These are phyloP conservation scores for Venturia pyrina DNA, from an alignment of 2,329 filamentous ascomycete species.

Conservation along the genomic window DNA sequence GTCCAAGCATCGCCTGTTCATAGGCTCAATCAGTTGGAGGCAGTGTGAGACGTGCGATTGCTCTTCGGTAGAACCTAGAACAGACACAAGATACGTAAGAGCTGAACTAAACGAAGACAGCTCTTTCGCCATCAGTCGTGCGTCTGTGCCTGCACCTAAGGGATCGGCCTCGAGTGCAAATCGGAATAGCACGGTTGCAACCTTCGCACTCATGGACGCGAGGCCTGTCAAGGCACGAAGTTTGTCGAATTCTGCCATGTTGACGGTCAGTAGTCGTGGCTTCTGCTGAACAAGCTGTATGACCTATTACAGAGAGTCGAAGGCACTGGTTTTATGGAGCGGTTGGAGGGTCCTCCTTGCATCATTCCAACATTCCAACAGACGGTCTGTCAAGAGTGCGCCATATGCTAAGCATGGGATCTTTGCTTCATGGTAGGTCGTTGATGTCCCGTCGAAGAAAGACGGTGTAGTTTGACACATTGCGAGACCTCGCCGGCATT, in stretches of 20 bases:
- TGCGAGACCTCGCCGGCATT: too few relatives aligned
- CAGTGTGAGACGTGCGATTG: not conserved
- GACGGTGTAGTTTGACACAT: too few relatives aligned
- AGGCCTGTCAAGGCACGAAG: not conserved
- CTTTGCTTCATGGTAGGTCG: too few relatives aligned
- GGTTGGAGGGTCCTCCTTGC: not conserved
- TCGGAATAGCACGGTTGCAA: not conserved
- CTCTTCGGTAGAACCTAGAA: not conserved
- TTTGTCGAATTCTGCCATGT: not conserved
- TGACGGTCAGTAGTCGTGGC: not conserved
- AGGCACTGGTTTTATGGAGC: not conserved
- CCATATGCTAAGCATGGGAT: too few relatives aligned
- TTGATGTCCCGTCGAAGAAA: too few relatives aligned
- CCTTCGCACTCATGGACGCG: not conserved
- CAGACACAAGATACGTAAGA: not conserved
- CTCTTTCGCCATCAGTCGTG: not conserved
- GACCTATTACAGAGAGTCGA: not conserved
- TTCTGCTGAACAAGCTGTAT: not conserved
- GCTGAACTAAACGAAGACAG: not conserved
- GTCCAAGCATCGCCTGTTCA: not conserved
- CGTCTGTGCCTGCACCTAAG: not conserved
- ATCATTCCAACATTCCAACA: too few relatives aligned
- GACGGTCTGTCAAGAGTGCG: too few relatives aligned
- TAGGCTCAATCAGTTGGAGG: not conserved
- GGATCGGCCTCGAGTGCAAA: not conserved